Base-by-base conservation (phyloP, 2,329 filamentous ascomycete species). In the Dactylella cylindrospora region DNA sequence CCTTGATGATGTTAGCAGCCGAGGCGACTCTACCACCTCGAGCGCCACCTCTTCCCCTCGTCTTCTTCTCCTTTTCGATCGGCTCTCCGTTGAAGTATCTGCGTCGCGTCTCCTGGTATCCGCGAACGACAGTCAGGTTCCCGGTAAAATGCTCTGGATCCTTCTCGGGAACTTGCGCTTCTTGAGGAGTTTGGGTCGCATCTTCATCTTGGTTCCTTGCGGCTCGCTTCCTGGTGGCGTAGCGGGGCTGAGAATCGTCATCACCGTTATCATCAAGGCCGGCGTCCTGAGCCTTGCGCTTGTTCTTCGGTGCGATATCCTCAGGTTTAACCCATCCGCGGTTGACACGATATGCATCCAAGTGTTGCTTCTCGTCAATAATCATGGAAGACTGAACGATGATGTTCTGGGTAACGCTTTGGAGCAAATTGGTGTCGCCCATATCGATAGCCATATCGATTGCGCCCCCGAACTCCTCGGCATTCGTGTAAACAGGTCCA, bases 291-390 rank as follows among this genome's bases (percentile, higher is more conserved):
- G 41, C 55, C 23, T 53, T 61, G 15, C 55, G 40, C 25, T 61
- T 61, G 15, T n/a, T 41, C 3, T 47, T 41, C 2, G 41, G 40
- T 4, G 53, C 20, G n/a, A 61, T 28, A 3, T 33, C 28, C 28
- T 61, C 55, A 2, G 47, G 55, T 26, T 61, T 61, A n/a, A 61
- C 40, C 19, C 52, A 61, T 5, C 55, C 55, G n/a, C 55, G 55
- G 20, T 49, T 53, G 25, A 61, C 55, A 23, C 53, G 55, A 20
- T 61, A 61, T 20, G 8, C 53, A 23, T 53, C 55, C 22, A 61
- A 32, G 19, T 36, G 13, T 9, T 23, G 22, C 43, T 61, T 61
- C 29, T 61, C 55, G 13, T 61, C 55, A 12, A 43, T 23, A 25
- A 53, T 36, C 47, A 61, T 61, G 7, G 55, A 47, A 23, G 47